Base-by-base conservation (phyloP, 2,329 filamentous ascomycete genomes). In the Diaporthe amygdali region DNA sequence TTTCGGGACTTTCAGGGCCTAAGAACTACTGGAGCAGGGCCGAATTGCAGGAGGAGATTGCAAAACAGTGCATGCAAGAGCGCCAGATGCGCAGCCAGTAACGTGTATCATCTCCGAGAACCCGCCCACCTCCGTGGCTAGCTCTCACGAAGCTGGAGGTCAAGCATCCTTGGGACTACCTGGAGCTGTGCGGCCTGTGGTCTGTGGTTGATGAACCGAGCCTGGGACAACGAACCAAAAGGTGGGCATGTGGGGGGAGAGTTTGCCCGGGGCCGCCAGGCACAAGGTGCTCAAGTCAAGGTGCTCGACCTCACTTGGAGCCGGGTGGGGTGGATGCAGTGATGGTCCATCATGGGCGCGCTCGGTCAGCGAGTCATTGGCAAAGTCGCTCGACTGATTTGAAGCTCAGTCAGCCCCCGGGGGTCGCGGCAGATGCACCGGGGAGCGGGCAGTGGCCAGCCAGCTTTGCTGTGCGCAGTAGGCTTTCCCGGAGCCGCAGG, bases 41-140 rank as follows among this genome's bases (percentile, higher is more conserved):
- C 64, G 71, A 71, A 72, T 71, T 71, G 69, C 71, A 71, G 69
- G 68, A 72, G 34, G 70, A 61, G 54, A 67, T 68, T 68, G 71
- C 69, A 68, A 72, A 71, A 72, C 63, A 37, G 51, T 46, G 55
- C 54, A 66, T 63, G 69, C 68, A 70, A 72, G 61, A 70, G 52
- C 46, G 59, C 30, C 51, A 34, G 37, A 30, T 20, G 54, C 34
- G 54, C 69, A 34, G 52, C 56, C 70, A 72, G 59, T 56, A 66
- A 52, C 52, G 44, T 49, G 59, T 64, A 17, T 64, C 59, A 64
- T 64, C 59, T 64, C 59, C 59, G 59, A 49, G 44, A 49, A 64
- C 59, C 59, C 59, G 59, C 59, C 59, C 59, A 49, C 59, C 44
- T 49, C 59, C 59, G 44, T 37, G 41, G 27, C 51, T 47, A 44